Base-by-base conservation (phyloP, 2,329 filamentous ascomycete species). In the Hypomyces perniciosus region DNA sequence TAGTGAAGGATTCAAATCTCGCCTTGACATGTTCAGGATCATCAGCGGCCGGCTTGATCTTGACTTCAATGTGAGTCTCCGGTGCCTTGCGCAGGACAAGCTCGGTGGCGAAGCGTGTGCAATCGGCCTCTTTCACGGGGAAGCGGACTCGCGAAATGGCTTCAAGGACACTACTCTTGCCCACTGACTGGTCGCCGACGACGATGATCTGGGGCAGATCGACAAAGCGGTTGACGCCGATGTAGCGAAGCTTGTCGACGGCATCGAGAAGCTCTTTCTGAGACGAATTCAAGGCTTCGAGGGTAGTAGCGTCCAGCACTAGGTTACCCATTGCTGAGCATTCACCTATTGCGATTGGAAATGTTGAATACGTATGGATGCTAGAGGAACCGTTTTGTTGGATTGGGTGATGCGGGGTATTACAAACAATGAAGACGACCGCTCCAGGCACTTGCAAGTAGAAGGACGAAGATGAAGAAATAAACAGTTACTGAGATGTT, bases 131-230 rank as follows among this genome's bases (percentile, higher is more conserved):
- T 27, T 80, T 78, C 7, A 72, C 68, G 0, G 81, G 81, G 54
- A 86, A 86, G 0, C 73, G 71, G 2, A 86, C 72, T 4, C 79
- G 74, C 0, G 82, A 83, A 37, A 86, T 79, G 1, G 80, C 82
- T 57, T 86, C 80, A 0, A 86, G 73, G 0, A 85, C 79, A 0
- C 81, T 84, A 50, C 78, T 83, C 61, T 86, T 86, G 4, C 82
- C 83, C 1, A 77, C 76, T 0, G 77, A 82, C 56, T 84, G 80
- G 51, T 84, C 77, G 3, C 83, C 81, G 46, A 76, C 80, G 9
- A 84, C 80, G 29, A 84, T 75, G 50, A 76, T 73, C 54, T 76
- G 66, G 0, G 73, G 74, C 0, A 75, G 62, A 10, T 68, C 67
- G 12, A 77, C 63, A 52, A 58, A 49, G 10, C 41, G 38, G 34